Evolutionary conservation across 2,329 filamentous ascomycete genomes (phyloP), one percentile per base, ranked within the genome.

Genomic region (Xylogone sp.): DNA sequence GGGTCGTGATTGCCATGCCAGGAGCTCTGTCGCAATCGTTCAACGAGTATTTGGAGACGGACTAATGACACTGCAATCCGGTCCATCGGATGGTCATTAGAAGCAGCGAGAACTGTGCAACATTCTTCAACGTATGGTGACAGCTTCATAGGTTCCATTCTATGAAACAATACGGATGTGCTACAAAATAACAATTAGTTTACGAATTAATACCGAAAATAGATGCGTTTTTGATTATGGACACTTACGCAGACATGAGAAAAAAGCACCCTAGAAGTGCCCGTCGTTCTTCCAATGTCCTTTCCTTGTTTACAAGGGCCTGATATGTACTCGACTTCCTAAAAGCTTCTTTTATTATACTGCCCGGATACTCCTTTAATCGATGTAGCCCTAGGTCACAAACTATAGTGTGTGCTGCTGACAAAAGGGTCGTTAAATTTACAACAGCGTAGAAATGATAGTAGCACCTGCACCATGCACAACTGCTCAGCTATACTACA

Each of bases 41-140:
- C 55, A 1, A 22, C 42, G 1, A 58, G 7, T 1, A 56, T 20
- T 21, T 58, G 56, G 9, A 58, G 49, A 13, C 44, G 50, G 21
- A 56, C 42, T 13, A 57, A 20, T 3, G 49, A 43, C 4, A 52
- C 46, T 3, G 53, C 52, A 42, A 3, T 48, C 7, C 21, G 50
- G 21, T 60, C 55, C 18, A 50, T 42, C 21, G 58, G 54, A 29
- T 53, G 43, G 3, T 29, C 13, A 1, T 27, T 48, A 10, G 45
- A 22, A 27, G 54, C 47, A 12, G 53, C 31, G 2, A 61, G n/a
- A 13, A 48, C n/a, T 27, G 49, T 31, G 19, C 53, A 57, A 21
- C 53, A 59, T 21, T 59, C 50, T 19, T 61, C 55, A 4, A 54
- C 10, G 20, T 59, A 59, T n/a, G 49, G 21, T 1, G 55, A 49